Evolutionary conservation across 1,284 basidiomycete genomes (phyloP), one percentile per base, ranked within the genome.

Genomic region (Anthracocystis walkeri): DNA sequence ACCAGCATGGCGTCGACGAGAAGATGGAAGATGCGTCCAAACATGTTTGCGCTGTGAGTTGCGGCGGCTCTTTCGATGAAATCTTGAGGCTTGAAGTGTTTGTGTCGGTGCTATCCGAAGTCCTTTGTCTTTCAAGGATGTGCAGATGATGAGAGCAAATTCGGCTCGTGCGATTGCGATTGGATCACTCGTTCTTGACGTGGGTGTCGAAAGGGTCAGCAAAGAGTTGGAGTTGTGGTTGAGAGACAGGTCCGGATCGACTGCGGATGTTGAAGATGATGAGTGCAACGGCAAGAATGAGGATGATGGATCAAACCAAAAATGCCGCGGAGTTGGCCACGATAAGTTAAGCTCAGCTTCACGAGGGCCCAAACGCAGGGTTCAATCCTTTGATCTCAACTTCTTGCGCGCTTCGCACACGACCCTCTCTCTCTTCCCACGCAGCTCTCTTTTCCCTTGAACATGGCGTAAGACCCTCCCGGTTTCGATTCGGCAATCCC

Each of bases 1-100:
- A 84, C 69, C 42, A 84, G 80, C 60, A 83, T 63, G 48, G 82
- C 82, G 56, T 84, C 83, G 7, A 84, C 57, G 31, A 80, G 58
- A 10, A 84, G 62, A 63, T 84, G 83, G 21, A 82, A 73, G 48
- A 83, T 70, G 25, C 77, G 73, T 11, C 83, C 83, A 53, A 84
- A 82, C 83, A 84, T 84, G 57, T 16, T 44, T 14, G 41, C 25
- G 21, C 12, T n/a, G 16, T n/a, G 7, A 35, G 21, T 55, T 21
- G 40, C 27, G 25, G 52, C 10, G 46, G 7, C 21, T 4, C n/a
- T 7, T 5, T 42, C 10, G 50, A 42, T 25, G 25, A 21, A 3
- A 4, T 8, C n/a, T 14, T n/a, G 27, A 7, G 35, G 35, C 11
- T 38, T 38, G 35, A 25, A 12, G 42, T 14, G 45, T 21, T 45